A percentile compares a stretch with the other conserved stretches of the same genome.
phyloP scores from a whole-genome alignment of 1,284 basidiomycete genomes.

The Inonotus obliquus region DNA sequence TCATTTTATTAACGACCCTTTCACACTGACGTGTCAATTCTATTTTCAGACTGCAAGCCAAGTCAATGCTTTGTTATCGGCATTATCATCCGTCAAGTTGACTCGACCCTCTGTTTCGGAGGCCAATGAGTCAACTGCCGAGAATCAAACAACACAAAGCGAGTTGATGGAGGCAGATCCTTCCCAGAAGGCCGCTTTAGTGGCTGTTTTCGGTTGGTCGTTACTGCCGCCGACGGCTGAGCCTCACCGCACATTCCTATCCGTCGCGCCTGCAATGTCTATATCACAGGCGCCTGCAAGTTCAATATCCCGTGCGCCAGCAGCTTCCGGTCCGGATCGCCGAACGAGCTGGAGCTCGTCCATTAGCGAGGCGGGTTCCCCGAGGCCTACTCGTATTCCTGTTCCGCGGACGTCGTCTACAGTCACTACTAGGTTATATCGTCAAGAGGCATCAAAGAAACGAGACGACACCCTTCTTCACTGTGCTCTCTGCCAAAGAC shows the following conservation, averaged over 20 bases:
- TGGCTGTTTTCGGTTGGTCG: constrained; percentile 68
- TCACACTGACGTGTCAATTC: constrained; percentile 14
- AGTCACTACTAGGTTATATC: background rate
- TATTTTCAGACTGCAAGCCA: constrained; percentile 30
- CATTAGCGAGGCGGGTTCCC: constrained; percentile 1
- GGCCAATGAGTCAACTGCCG: background rate
- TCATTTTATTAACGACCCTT: constrained; percentile 10
- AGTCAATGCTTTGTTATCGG: constrained; percentile 28
- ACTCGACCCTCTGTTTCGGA: background rate
- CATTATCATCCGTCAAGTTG: constrained; percentile 27
- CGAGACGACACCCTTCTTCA: constrained; percentile 51
- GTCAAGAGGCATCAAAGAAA: constrained; percentile 22
- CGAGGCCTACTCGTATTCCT: constrained; percentile 12
- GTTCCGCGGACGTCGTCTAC: constrained; percentile 10
- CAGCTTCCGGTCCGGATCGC: constrained; percentile 1
- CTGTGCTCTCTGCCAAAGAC: constrained; percentile 66
- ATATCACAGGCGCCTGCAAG: constrained; percentile 31
- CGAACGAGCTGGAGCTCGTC: constrained; percentile 9
- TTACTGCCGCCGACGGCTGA: constrained; percentile 36
- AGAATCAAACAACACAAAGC: background rate
- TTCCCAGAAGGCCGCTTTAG: constrained; percentile 53
- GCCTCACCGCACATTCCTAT: constrained; percentile 31
- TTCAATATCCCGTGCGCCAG: constrained; percentile 34
- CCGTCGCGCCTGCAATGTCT: constrained; percentile 38
- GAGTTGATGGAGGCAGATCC: constrained; percentile 22